These are phyloP conservation scores for Stephania japonica DNA, from an alignment of 164 flowering plant genomes.

Conservation along the genomic window DNA sequence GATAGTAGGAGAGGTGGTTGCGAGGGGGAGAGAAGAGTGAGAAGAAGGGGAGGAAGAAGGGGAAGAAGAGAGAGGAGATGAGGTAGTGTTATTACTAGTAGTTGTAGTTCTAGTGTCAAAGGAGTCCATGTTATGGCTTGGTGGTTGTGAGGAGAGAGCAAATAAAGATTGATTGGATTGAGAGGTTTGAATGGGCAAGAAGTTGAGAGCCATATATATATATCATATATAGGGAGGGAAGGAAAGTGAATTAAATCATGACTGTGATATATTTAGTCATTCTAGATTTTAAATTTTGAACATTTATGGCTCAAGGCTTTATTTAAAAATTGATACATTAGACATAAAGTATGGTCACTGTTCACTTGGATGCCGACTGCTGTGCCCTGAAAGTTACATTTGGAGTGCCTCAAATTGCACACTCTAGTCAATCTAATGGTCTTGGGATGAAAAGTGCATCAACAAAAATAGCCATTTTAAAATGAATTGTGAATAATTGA, in stretches of 20 bases:
- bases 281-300: not conserved
- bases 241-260: not conserved
- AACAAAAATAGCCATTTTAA: too few species aligned
- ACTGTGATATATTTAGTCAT: not conserved
- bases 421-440: too few species aligned
- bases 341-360: not conserved
- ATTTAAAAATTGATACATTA: not conserved
- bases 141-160: not conserved
- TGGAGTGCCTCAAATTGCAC: too few species aligned
- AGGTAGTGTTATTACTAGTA: not conserved
- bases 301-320: not conserved
- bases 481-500: too few species aligned
- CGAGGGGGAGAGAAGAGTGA: slow-evolving; percentile 12
- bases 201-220: not conserved
- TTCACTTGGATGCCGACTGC: too few species aligned
- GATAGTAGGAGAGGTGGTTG: slow-evolving; percentile 8
- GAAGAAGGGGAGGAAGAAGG: slow-evolving; percentile 10
- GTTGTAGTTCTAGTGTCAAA: not conserved
- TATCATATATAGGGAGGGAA: not conserved
- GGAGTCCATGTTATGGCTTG: not conserved
- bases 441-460: too few species aligned
- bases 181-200: not conserved
- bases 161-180: not conserved
- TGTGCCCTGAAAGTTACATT: too few species aligned
- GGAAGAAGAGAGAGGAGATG: not conserved